Evolutionary conservation across 768 basidiomycete species (phyloP).

Genomic region (Cystofilobasidium bisporidii): DNA sequence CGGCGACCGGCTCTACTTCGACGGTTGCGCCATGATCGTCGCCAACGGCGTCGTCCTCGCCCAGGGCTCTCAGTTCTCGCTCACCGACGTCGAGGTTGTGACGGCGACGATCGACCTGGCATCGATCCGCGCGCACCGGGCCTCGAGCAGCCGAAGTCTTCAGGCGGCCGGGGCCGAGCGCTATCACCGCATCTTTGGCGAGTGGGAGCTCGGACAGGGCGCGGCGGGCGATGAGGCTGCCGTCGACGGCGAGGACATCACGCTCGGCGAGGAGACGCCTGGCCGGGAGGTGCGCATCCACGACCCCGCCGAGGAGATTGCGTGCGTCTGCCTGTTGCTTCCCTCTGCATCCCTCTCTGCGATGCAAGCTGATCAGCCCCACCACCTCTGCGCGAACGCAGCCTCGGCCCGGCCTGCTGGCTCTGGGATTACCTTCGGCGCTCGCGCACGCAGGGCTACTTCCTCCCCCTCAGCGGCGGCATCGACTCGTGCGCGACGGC

Average conservation of each 20-base stretch:
- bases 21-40: constrained; percentile 92
- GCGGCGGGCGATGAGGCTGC: constrained; percentile 53
- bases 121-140: constrained; percentile 82
- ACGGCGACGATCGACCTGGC: constrained; percentile 95
- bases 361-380: not conserved
- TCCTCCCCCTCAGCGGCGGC: constrained; percentile 87
- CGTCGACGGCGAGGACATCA: constrained; percentile 37
- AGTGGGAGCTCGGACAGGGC: constrained; percentile 59
- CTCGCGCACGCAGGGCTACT: constrained; percentile 88
- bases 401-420: constrained; percentile 96
- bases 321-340: constrained; percentile 51
- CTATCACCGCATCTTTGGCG: constrained; percentile 74
- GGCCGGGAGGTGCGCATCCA: constrained; percentile 60
- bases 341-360: not conserved
- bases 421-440: constrained; percentile 98
- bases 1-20: constrained; percentile 94
- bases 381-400: constrained; percentile 36
- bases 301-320: constrained; percentile 89
- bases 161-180: constrained; percentile 68
- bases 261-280: constrained; percentile 46
- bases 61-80: constrained; percentile 92
- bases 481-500: constrained; percentile 97
- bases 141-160: constrained; percentile 72
- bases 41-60: constrained; percentile 86
- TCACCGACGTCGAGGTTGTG: constrained; percentile 91